Base-by-base conservation (phyloP, 768 basidiomycete genomes). In the Lactifluus volemus region DNA sequence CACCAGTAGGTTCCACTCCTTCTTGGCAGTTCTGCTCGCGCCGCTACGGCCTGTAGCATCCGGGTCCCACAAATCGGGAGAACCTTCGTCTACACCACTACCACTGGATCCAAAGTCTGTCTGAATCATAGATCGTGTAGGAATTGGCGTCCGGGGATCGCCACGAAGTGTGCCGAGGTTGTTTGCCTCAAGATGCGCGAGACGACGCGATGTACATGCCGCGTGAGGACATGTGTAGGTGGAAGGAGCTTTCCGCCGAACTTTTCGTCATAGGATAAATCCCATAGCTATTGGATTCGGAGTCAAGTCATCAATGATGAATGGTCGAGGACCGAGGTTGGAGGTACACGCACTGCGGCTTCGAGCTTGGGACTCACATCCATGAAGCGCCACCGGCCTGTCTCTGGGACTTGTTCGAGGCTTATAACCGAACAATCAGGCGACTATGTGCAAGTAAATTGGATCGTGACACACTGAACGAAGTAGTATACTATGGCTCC, bases 381-480 rank as follows among this genome's bases (percentile, higher is more conserved):
- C 82, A 98, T 96, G 70, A 95, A 97, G 21, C 95, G 74, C 81
- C 86, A 87, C 58, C 95, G 75, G 0, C 92, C 92, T 0, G 92
- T 95, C 69, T 94, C 87, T 2, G 88, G 84, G 0, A 92, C 89
- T 68, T 82, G 79, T 70, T 98, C 94, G 30, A 95, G 77, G 68
- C 92, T 94, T 63, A 29, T 2, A 14, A 9, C 25, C 14, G 11
- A 30, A 55, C 9, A 25, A n/a, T 51, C 19, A 52, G 51, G 25
- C 15, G 12, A 29, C n/a, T 42, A 49, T 11, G 47, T 34, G 4
- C 14, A 19, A 25, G 11, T 32, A 38, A 30, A 6, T 3, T 44
- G 15, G 36, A 44, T 52, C 2, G 34, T 21, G 17, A 72, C 72
- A 63, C 65, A 73, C 73, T 73, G 73, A 21, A 62, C 10, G 19